These are phyloP conservation scores for Apiospora malaysiana DNA, from an alignment of 2,329 filamentous ascomycete genomes.

Conservation along the genomic window DNA sequence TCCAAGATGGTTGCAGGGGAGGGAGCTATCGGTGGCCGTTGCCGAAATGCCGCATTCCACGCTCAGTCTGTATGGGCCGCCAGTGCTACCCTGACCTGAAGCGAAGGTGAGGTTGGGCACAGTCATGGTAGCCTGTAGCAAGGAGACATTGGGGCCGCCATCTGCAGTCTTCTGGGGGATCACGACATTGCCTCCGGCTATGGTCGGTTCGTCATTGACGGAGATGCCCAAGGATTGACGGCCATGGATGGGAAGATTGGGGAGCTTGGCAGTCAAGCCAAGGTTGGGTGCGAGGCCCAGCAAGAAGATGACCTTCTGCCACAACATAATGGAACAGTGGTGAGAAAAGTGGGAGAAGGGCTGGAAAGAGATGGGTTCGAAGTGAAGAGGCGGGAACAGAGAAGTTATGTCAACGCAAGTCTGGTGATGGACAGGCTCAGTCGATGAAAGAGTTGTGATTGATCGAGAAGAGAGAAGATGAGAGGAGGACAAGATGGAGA, in stretches of 20 bases:
- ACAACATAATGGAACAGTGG: neutral
- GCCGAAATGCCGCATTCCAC: neutral
- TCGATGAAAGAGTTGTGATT: neutral
- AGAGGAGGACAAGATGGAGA: neutral
- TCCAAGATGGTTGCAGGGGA: neutral
- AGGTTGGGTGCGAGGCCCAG: neutral
- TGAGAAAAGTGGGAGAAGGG: neutral
- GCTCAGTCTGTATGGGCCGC: neutral
- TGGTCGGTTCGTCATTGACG: neutral
- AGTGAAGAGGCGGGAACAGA: too few relatives aligned
- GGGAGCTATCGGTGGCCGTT: too few relatives aligned
- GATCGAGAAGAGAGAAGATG: neutral
- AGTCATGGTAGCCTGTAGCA: neutral
- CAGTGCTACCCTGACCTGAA: neutral
- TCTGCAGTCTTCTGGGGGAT: neutral
- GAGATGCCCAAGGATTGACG: neutral
- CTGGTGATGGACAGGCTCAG: neutral
- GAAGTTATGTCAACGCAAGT: neutral
- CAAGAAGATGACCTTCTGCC: neutral
- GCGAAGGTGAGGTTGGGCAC: conserved; percentile 10
- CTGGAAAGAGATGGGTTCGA: neutral
- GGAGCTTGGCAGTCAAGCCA: neutral
- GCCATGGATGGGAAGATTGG: neutral
- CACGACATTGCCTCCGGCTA: neutral
- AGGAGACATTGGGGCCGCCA: neutral